These are phyloP conservation scores for Penicillium maclennaniae DNA, from an alignment of 495 filamentous ascomycete genomes.

Conservation along the genomic window DNA sequence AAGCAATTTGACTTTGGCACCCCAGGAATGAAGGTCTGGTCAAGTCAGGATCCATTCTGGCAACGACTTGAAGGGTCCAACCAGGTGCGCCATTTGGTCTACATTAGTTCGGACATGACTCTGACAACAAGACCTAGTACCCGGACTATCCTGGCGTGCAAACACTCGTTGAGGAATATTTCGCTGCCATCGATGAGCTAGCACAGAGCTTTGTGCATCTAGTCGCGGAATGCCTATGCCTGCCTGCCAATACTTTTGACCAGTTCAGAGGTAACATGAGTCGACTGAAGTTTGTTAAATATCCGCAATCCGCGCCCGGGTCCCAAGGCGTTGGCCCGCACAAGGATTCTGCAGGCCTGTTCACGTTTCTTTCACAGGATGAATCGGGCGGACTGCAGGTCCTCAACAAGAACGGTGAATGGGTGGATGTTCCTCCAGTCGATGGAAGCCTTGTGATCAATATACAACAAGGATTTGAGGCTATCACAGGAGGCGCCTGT, in stretches of 20 bases:
- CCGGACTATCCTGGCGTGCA: slow-evolving; percentile 57
- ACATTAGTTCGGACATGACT: background rate
- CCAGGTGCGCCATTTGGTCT: slow-evolving; percentile 21
- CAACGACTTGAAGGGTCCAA: slow-evolving; percentile 43
- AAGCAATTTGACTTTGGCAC: slow-evolving; percentile 47
- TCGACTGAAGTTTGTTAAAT: slow-evolving; percentile 91
- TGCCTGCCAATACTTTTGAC: slow-evolving; percentile 69
- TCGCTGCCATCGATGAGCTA: slow-evolving; percentile 63
- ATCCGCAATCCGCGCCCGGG: slow-evolving; percentile 67
- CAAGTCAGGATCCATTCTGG: slow-evolving; percentile 74
- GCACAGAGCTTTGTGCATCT: slow-evolving; percentile 70
- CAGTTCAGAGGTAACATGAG: slow-evolving; percentile 84
- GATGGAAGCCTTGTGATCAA: slow-evolving; percentile 52
- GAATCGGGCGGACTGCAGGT: slow-evolving; percentile 48
- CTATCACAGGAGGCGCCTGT: slow-evolving; percentile 83
- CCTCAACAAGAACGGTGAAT: slow-evolving; percentile 45
- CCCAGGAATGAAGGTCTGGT: slow-evolving; percentile 30
- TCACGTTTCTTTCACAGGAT: slow-evolving; percentile 55
- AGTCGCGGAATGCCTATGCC: slow-evolving; percentile 78
- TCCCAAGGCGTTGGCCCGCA: slow-evolving; percentile 78
- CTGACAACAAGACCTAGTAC: slow-evolving; percentile 37
- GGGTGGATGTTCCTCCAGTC: slow-evolving; percentile 47
- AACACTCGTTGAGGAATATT: slow-evolving; percentile 76
- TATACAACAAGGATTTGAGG: slow-evolving; percentile 83
- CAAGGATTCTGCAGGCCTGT: slow-evolving; percentile 75